A percentile compares a stretch with the other conserved stretches of the same genome.
These are phyloP conservation scores for Penicillium robsamsonii DNA, from an alignment of 495 filamentous ascomycete species.

Conservation along the genomic window DNA sequence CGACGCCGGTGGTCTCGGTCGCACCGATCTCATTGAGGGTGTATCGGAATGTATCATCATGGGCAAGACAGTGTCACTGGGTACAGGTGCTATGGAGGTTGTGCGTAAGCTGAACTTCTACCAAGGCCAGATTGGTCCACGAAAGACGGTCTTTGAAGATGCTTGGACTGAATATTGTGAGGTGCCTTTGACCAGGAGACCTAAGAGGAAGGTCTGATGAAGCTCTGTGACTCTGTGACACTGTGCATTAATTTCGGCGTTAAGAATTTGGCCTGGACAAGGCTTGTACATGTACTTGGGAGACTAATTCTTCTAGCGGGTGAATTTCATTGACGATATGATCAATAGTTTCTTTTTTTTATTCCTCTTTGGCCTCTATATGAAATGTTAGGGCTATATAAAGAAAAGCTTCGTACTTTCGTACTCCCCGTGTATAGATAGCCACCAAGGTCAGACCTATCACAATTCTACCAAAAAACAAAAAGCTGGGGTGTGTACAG, in stretches of 20 bases:
- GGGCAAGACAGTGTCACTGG: conserved; percentile 87
- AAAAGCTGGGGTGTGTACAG: conserved; percentile 2
- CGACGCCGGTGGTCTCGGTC: conserved; percentile 87
- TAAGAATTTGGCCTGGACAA: conserved; percentile 15
- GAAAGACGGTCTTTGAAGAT: conserved; percentile 76
- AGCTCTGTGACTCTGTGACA: conserved; percentile 11
- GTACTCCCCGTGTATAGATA: not conserved
- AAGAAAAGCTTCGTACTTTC: not conserved
- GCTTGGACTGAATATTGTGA: conserved; percentile 53
- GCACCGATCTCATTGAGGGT: conserved; percentile 83
- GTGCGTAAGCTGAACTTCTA: conserved; percentile 70
- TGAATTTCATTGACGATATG: conserved; percentile 7
- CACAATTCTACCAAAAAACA: not conserved
- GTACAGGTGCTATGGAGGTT: conserved; percentile 89
- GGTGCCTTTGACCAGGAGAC: conserved; percentile 22
- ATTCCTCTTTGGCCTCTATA: not conserved
- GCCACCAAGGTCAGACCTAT: not conserved
- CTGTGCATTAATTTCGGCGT: conserved; percentile 29
- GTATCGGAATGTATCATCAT: conserved; percentile 98
- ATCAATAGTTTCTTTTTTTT: not conserved
- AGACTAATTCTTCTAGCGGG: conserved; percentile 13
- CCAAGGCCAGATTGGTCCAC: conserved; percentile 58
- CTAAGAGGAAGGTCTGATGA: conserved; percentile 26
- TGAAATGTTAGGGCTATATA: conserved; percentile 1
- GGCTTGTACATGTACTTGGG: conserved; percentile 29